A percentile compares a stretch with the other conserved stretches of the same genome.
Conservation (phyloP, 208 protist species). For the Porcisia deanei region DNA sequence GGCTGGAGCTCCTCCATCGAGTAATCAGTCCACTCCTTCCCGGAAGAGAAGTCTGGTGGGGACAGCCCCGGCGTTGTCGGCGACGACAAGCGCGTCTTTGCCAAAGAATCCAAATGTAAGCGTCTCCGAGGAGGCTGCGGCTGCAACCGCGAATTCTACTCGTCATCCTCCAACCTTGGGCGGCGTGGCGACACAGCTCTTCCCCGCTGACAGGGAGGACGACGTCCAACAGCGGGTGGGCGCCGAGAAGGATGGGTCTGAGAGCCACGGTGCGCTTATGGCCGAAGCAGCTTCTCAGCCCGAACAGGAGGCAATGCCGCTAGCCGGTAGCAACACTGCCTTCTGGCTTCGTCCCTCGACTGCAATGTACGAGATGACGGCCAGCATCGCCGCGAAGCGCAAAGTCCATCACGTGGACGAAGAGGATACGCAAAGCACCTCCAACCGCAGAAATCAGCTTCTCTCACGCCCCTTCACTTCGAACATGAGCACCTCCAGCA, state of each 20-base stretch:
- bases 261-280: not conserved
- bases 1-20: not conserved
- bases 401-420: conserved; percentile 23
- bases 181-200: not conserved
- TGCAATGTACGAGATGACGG: conserved; percentile 67
- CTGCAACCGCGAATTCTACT: not conserved
- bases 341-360: conserved; percentile 62
- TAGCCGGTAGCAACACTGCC: conserved; percentile 32
- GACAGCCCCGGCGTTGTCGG: not conserved
- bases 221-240: not conserved
- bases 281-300: not conserved
- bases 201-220: not conserved
- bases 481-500: conserved; percentile 11
- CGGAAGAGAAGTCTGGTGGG: conserved; percentile 8
- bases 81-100: not conserved
- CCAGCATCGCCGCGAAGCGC: conserved; percentile 65
- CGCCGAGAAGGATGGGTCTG: not conserved
- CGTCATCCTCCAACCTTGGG: not conserved
- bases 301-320: conserved; percentile 17
- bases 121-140: not conserved
- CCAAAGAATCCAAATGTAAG: conserved; percentile 1
- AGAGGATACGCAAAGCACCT: conserved; percentile 11
- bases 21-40: conserved; percentile 8
- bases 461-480: conserved; percentile 1
- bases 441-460: not conserved